Percentiles rank a stretch among this genome's conserved stretches.
These are phyloP conservation scores for Yarrowia divulgata DNA, from an alignment of 805 yeast genomes.

Conservation along the genomic window DNA sequence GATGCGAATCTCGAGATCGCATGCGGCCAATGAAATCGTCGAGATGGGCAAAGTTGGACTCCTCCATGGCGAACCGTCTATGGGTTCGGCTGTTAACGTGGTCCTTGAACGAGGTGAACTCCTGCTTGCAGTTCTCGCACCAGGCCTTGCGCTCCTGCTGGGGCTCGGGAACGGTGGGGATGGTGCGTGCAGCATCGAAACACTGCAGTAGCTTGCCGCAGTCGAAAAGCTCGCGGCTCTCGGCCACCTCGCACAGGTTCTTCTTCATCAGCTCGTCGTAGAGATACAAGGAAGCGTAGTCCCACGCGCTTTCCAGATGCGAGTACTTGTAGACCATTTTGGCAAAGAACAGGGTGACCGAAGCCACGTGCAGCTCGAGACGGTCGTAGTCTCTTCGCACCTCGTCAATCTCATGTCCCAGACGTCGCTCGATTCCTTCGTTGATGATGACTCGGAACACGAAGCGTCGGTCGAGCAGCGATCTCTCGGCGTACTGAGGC, in stretches of 20 bases:
- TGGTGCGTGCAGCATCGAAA: constrained; percentile 27
- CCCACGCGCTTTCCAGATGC: constrained; percentile 36
- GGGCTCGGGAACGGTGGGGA: constrained; percentile 14
- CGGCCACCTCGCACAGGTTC: neutral
- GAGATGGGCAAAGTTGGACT: constrained; percentile 38
- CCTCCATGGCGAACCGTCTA: constrained; percentile 39
- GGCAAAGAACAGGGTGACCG: constrained; percentile 17
- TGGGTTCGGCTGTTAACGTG: constrained; percentile 39
- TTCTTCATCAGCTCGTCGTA: constrained; percentile 25
- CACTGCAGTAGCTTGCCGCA: constrained; percentile 1
- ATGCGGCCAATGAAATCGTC: constrained; percentile 30
- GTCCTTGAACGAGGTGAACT: constrained; percentile 39
- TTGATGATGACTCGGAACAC: constrained; percentile 18
- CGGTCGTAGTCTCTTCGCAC: constrained; percentile 16
- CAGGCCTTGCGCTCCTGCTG: constrained; percentile 39
- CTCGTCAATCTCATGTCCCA: constrained; percentile 13
- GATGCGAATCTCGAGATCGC: constrained; percentile 21
- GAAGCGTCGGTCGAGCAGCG: constrained; percentile 12
- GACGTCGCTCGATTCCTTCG: constrained; percentile 10
- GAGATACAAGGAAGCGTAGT: constrained; percentile 19
- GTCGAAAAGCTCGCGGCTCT: constrained; percentile 17
- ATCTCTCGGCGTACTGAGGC: constrained; percentile 28
- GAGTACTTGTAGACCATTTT: constrained; percentile 25
- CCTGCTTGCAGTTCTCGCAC: constrained; percentile 41
- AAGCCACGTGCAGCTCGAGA: constrained; percentile 1